These are phyloP conservation scores for Melastoma malabathricum DNA, from an alignment of 345 rosid genomes.

Conservation along the genomic window DNA sequence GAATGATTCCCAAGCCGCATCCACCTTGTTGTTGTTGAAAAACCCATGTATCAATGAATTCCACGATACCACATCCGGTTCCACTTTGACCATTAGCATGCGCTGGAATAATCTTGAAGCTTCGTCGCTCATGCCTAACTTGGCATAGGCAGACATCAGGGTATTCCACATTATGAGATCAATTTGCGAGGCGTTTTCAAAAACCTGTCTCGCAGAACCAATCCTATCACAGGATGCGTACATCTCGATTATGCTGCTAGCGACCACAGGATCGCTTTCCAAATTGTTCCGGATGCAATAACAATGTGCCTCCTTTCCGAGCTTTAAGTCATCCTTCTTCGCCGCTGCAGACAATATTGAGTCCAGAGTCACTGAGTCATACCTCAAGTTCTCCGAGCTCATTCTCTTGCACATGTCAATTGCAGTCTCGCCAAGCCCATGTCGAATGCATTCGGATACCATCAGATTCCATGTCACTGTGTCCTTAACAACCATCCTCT, in stretches of 20 bases:
- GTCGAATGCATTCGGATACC: slow-evolving; percentile 44
- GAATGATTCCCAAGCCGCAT: slow-evolving; percentile 50
- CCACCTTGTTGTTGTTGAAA: slow-evolving; percentile 33
- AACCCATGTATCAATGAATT: slow-evolving; percentile 48
- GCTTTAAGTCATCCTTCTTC: slow-evolving; percentile 19
- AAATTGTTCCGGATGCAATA: slow-evolving; percentile 49
- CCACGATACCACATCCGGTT: slow-evolving; percentile 53
- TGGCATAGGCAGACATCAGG: slow-evolving; percentile 49
- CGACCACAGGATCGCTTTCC: slow-evolving; percentile 38
- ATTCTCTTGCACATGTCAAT: slow-evolving; percentile 34
- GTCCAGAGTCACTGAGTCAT: slow-evolving; percentile 53
- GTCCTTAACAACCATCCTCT: slow-evolving; percentile 39
- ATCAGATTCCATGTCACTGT: slow-evolving; percentile 73
- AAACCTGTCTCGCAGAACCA: slow-evolving; percentile 32
- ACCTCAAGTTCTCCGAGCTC: slow-evolving; percentile 38
- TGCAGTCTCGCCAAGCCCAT: slow-evolving; percentile 35
- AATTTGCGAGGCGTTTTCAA: slow-evolving; percentile 26
- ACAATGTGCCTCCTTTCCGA: slow-evolving; percentile 55
- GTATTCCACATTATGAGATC: slow-evolving; percentile 57
- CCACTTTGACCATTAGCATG: slow-evolving; percentile 61
- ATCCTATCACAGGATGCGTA: slow-evolving; percentile 50
- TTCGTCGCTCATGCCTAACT: slow-evolving; percentile 37
- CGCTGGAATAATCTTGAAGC: slow-evolving; percentile 52
- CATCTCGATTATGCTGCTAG: slow-evolving; percentile 38
- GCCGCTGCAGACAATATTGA: slow-evolving; percentile 49